Base-by-base conservation (phyloP, 2,329 filamentous ascomycete genomes). In the Thielaviopsis euricoi region DNA sequence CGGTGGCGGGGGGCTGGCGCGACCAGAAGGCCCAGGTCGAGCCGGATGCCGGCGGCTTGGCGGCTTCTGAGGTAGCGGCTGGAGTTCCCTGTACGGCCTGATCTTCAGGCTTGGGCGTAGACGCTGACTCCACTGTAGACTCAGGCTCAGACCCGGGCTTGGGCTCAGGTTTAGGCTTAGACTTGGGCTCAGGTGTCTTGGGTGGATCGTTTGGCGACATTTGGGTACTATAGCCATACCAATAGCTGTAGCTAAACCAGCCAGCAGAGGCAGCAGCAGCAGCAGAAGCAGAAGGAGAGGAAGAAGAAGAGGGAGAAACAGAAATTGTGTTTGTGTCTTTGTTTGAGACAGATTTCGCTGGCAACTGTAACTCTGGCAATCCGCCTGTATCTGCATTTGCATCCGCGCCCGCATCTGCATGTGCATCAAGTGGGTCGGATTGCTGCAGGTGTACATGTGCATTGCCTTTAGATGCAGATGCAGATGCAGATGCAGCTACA, bases 21-120 rank as follows among this genome's bases (percentile, higher is more conserved):
- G 83, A 88, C 86, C 86, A 91, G 63, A 91, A 90, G 0, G 84
- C 86, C 87, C 87, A 91, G 0, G 83, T 86, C 0, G 86, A 85
- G 13, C 79, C 79, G 19, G 74, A 72, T 17, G 76, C 25, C 10
- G 53, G 43, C 9, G 33, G 25, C 46, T 58, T 58, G 3, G 26
- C 72, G 33, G 48, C 33, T 64, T 67, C 58, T 40, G 59, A 59
- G 51, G 60, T 53, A 51, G 48, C 25, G 62, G 52, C 37, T 15
- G 33, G 21, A 46, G 51, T 21, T 17, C 43, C 55, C 51, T 26
- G 23, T 21, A 46, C 13, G 13, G 43, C 46, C 52, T 54, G 29
- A 15, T 57, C 22, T 21, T 46, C 48, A 51, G 48, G 21, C 5
- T 22, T 21, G 6, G n/a, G 23, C 6, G 6, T 21, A 15, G n/a